phyloP scores from a whole-genome alignment of 805 yeast species.

The Suhomyces emberorum region DNA sequence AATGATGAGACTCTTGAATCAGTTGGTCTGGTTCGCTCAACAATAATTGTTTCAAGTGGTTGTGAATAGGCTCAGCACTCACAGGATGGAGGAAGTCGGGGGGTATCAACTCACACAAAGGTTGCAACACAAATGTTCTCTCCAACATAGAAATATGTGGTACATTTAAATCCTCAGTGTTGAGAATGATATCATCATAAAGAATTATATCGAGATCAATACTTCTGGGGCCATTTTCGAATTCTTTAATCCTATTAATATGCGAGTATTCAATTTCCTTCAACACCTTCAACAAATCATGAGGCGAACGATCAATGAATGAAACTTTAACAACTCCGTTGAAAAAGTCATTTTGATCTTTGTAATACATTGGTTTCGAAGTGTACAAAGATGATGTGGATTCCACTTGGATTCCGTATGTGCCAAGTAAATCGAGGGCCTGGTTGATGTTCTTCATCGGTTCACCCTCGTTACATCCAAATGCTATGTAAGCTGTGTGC shows the following conservation, averaged over 20 bases:
- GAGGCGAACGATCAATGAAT: constrained; percentile 61
- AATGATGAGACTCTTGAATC: constrained; percentile 48
- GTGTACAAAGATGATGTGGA: constrained; percentile 76
- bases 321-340: constrained; percentile 75
- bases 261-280: constrained; percentile 77
- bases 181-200: constrained; percentile 58
- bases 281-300: constrained; percentile 54
- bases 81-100: constrained; percentile 75
- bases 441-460: constrained; percentile 56
- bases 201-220: constrained; percentile 86
- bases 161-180: constrained; percentile 56
- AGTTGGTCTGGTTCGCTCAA: constrained; percentile 30
- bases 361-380: constrained; percentile 89
- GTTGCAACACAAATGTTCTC: constrained; percentile 85
- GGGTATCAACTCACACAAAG: constrained; percentile 76
- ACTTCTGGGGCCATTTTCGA: constrained; percentile 89
- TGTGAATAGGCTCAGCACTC: constrained; percentile 74
- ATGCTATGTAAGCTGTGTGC: constrained; percentile 71
- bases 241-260: constrained; percentile 66
- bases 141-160: constrained; percentile 91
- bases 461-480: constrained; percentile 86
- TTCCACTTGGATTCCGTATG: constrained; percentile 43
- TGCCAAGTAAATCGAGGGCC: constrained; percentile 50
- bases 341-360: constrained; percentile 74
- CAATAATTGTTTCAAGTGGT: constrained; percentile 57